Evolutionary conservation across 2,329 filamentous ascomycete species (phyloP), one percentile per base, ranked within the genome.

Genomic region (Alternaria triticina): DNA sequence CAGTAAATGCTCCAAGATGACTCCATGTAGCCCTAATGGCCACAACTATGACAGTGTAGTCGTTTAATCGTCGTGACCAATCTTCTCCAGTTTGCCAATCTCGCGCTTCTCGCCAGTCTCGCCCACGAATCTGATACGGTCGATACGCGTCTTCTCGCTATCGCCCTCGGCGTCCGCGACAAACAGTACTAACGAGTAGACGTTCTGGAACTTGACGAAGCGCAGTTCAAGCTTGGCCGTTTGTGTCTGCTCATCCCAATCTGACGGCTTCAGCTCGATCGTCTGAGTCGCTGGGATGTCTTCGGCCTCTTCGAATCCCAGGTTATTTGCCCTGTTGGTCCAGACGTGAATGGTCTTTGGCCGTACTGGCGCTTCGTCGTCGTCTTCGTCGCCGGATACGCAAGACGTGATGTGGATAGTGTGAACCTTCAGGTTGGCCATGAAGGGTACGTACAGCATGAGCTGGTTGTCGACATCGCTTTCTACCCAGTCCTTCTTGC

Each of bases 131-230:
- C 89, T 86, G 69, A 96, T 81, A 55, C 92, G 86, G 81, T 96
- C 92, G 54, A 99, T 81, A 60, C 96, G 89, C 61, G 96, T 90
- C 84, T 92, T 94, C 78, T 98, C 94, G 46, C 90, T 88, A 55
- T 93, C 90, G 58, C 95, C 92, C 3, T 94, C 94, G 4, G 82
- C 83, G 77, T 96, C 90, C 57, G 92, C 91, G 33, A 99, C 90
- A 79, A 97, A 99, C 11, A 99, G 73, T 17, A 97, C 91, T 72
- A 99, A 77, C 65, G 90, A 96, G 63, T 89, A 91, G 57, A 97
- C 91, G 77, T 94, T 96, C 83, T 98, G 96, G 85, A 98, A 99
- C 83, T 97, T 97, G 82, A 99, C 96, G 76, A 95, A 97, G 13
- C 94, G 91, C 73, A 98, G 83, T 80, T 85, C 83, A 27, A 85